Evolutionary conservation across 768 basidiomycete genomes (phyloP).

Genomic region (Hygrophoropsis aurantiaca): DNA sequence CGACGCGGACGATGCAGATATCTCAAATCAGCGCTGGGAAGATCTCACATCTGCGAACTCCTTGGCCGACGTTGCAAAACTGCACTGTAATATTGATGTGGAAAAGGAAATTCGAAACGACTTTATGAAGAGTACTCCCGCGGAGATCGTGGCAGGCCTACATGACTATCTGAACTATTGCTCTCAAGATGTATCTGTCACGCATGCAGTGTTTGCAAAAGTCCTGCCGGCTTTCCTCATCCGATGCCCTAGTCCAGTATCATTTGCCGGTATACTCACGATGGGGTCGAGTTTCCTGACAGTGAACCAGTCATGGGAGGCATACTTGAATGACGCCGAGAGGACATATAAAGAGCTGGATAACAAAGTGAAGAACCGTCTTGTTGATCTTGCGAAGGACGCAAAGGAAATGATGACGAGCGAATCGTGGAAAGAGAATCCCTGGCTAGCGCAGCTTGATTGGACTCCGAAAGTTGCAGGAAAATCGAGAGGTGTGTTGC

Average conservation of each 20-base stretch:
- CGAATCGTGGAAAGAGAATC: constrained; percentile 65
- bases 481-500: constrained; percentile 61
- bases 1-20: constrained; percentile 43
- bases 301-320: constrained; percentile 88
- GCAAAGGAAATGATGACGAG: constrained; percentile 48
- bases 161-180: constrained; percentile 83
- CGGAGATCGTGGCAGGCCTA: constrained; percentile 62
- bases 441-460: constrained; percentile 89
- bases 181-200: constrained; percentile 79
- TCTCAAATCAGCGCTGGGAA: constrained; percentile 75
- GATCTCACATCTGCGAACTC: constrained; percentile 91
- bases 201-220: constrained; percentile 74
- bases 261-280: constrained; percentile 84
- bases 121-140: constrained; percentile 68
- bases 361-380: constrained; percentile 53
- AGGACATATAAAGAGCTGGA: constrained; percentile 69
- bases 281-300: constrained; percentile 94
- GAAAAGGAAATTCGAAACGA: constrained; percentile 79
- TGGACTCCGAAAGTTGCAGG: constrained; percentile 88
- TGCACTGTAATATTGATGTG: constrained; percentile 82
- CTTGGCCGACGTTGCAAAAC: constrained; percentile 84
- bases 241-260: constrained; percentile 88
- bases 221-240: constrained; percentile 80
- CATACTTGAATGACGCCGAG: constrained; percentile 79
- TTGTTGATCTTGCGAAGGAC: constrained; percentile 69